These are phyloP conservation scores for Parsonsia alboflavescens DNA, from an alignment of 257 asterid genomes.

Conservation along the genomic window DNA sequence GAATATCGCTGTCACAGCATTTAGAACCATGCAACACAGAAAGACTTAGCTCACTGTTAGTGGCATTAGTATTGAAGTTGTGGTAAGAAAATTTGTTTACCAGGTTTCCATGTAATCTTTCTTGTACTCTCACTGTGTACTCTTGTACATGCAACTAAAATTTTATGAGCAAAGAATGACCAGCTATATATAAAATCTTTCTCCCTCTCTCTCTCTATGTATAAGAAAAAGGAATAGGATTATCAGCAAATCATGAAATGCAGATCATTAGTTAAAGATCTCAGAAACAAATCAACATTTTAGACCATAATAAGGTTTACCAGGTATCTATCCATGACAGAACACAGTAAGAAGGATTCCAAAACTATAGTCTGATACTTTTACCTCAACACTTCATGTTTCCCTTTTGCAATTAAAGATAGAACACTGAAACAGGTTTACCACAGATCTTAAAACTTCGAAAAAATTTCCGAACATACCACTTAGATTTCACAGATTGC, in stretches of 20 bases:
- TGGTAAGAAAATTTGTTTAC: neutral
- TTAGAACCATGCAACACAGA: neutral
- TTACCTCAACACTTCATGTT: neutral
- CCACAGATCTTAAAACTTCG: neutral
- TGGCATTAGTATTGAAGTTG: neutral
- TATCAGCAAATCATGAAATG: neutral
- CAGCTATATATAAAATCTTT: no score
- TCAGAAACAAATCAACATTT: neutral
- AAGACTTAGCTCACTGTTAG: neutral
- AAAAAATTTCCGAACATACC: neutral
- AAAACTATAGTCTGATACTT: neutral
- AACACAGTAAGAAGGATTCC: neutral
- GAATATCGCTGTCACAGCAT: neutral
- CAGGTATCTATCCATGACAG: neutral
- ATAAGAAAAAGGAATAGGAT: neutral
- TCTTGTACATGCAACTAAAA: neutral
- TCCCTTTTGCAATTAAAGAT: neutral
- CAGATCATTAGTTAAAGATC: neutral
- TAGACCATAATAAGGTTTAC: neutral
- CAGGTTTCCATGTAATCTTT: neutral
- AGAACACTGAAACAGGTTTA: neutral
- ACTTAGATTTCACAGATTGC: neutral
- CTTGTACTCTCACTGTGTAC: neutral
- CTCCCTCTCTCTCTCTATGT: no score
- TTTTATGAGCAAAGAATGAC: no score